Evolutionary conservation across 2,329 filamentous ascomycete genomes (phyloP).

Genomic region (Pseudocercospora ulei): DNA sequence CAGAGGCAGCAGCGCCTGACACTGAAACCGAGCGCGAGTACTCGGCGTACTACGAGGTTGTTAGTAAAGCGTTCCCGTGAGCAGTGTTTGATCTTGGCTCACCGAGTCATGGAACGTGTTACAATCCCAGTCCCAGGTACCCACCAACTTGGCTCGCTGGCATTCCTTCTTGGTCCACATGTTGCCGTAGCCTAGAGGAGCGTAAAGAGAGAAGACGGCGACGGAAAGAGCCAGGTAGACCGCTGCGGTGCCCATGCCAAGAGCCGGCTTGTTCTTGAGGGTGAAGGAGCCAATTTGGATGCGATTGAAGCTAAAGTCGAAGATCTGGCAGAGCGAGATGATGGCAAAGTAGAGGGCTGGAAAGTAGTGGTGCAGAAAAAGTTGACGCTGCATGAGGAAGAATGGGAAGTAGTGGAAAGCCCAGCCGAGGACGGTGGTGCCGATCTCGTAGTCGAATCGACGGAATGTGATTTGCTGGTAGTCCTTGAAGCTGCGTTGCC

Average conservation of each 20-base stretch:
- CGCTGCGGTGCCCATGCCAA: constrained; percentile 66
- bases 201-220: constrained; percentile 70
- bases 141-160: constrained; percentile 74
- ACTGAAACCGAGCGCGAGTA: constrained; percentile 28
- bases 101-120: constrained; percentile 81
- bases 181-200: constrained; percentile 86
- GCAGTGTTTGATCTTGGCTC: constrained; percentile 50
- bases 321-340: constrained; percentile 76
- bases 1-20: constrained; percentile 21
- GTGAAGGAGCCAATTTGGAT: constrained; percentile 44
- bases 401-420: constrained; percentile 98
- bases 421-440: constrained; percentile 83
- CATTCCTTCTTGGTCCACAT: constrained; percentile 86
- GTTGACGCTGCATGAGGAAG: constrained; percentile 93
- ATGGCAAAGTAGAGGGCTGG: constrained; percentile 93
- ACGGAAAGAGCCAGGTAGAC: constrained; percentile 65
- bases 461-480: constrained; percentile 77
- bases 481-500: constrained; percentile 87
- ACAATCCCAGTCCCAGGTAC: constrained; percentile 95
- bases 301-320: constrained; percentile 73
- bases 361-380: constrained; percentile 98
- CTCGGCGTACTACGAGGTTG: constrained; percentile 29
- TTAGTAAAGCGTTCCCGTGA: constrained; percentile 1
- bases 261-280: constrained; percentile 57
- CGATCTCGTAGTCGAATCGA: constrained; percentile 95